Evolutionary conservation across 2,329 filamentous ascomycete genomes (phyloP).

Genomic region (Lachnellula cervina): DNA sequence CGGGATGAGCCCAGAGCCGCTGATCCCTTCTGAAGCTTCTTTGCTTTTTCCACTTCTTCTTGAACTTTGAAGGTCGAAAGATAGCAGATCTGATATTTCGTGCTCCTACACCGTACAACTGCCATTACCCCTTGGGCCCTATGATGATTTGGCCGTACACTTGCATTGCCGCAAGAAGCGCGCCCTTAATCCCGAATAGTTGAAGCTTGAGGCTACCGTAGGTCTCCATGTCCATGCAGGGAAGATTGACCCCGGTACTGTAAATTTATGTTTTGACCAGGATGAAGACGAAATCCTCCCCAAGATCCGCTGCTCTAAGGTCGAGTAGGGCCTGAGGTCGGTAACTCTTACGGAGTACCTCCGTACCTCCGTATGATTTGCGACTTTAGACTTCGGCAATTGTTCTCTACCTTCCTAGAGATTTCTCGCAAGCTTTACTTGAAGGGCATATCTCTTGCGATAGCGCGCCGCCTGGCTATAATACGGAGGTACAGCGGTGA

Average conservation of each 20-base stretch:
- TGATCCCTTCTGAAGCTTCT: too few relatives aligned
- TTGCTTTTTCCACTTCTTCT: too few relatives aligned
- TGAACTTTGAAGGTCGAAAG: too few relatives aligned
- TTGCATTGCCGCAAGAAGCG: too few relatives aligned
- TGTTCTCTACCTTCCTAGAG: background rate
- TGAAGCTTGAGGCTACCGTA: too few relatives aligned
- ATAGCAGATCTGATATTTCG: too few relatives aligned
- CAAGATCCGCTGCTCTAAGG: constrained; percentile 2
- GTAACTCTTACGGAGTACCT: background rate
- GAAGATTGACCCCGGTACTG: background rate
- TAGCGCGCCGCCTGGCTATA: background rate
- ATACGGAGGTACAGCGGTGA: background rate
- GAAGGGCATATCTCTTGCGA: background rate
- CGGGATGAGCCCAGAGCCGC: too few relatives aligned
- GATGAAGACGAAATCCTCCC: background rate
- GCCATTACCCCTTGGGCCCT: too few relatives aligned
- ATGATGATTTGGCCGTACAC: too few relatives aligned
- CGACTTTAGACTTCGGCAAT: background rate
- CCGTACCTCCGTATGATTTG: background rate
- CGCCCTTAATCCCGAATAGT: too few relatives aligned
- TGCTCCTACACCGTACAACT: too few relatives aligned
- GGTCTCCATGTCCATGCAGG: background rate
- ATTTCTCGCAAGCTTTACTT: background rate
- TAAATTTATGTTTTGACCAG: background rate
- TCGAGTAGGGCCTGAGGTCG: background rate